A percentile compares a stretch with the other conserved stretches of the same genome.
These are phyloP conservation scores for Metschnikowia reukaufii DNA, from an alignment of 805 yeast species.

Conservation along the genomic window DNA sequence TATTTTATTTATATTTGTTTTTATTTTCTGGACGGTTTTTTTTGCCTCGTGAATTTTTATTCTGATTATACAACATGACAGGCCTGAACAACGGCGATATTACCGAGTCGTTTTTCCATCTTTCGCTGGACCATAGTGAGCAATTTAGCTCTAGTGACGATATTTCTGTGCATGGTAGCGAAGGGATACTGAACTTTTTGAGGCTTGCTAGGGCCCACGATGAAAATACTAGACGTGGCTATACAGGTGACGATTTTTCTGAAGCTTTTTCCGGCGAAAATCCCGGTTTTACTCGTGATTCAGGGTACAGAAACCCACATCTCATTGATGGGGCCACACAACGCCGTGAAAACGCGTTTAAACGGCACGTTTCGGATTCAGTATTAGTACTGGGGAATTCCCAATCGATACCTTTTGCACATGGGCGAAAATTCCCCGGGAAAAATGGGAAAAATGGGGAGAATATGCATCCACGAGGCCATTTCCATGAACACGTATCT, in stretches of 20 bases:
- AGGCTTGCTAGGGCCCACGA: slow-evolving; percentile 9
- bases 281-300: neutral
- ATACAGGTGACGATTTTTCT: neutral
- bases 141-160: slow-evolving; percentile 15
- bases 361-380: neutral
- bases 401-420: slow-evolving; percentile 1
- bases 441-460: neutral
- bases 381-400: neutral
- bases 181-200: slow-evolving; percentile 7
- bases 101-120: slow-evolving; percentile 32
- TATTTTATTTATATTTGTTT: too few species aligned
- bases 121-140: slow-evolving; percentile 26
- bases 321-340: neutral
- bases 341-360: neutral
- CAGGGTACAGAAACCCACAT: neutral
- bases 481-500: neutral
- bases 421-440: neutral
- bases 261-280: neutral
- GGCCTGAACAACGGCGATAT: slow-evolving; percentile 12
- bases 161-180: slow-evolving; percentile 5
- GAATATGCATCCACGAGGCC: neutral
- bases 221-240: slow-evolving; percentile 2
- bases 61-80: too few species aligned
- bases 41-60: too few species aligned
- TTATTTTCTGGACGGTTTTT: too few species aligned